A percentile compares a stretch with the other conserved stretches of the same genome.
These are phyloP conservation scores for Fusarium devonianum DNA, from an alignment of 2,329 filamentous ascomycete species.

Conservation along the genomic window DNA sequence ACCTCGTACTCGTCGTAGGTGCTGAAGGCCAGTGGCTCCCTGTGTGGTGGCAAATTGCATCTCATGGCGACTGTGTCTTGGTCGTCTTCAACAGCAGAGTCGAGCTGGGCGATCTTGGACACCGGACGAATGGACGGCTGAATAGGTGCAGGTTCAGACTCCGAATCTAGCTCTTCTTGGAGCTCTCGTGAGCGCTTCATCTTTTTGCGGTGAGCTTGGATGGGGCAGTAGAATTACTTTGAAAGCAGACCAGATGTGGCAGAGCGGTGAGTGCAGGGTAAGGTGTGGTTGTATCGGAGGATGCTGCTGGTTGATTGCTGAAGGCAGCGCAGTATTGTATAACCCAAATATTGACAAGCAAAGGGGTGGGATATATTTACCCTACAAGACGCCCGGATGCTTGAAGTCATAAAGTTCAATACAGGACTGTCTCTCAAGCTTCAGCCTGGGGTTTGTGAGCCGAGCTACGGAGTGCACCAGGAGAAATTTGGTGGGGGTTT, in stretches of 20 bases:
- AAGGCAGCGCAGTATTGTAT: not conserved
- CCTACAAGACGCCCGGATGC: too few relatives aligned
- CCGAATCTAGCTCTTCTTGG: conserved; percentile 54
- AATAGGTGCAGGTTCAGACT: conserved; percentile 33
- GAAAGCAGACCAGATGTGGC: conserved; percentile 22
- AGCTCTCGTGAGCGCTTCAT: conserved; percentile 72
- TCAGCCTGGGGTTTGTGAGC: conserved; percentile 9
- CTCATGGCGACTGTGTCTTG: conserved; percentile 64
- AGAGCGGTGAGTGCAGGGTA: conserved; percentile 36
- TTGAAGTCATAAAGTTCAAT: not conserved
- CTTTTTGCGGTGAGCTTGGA: conserved; percentile 45
- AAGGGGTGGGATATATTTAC: not conserved
- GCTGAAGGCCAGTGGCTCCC: conserved; percentile 71
- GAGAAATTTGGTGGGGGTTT: conserved; percentile 20
- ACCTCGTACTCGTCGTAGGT: conserved; percentile 84
- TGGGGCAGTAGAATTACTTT: conserved; percentile 41
- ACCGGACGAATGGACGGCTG: conserved; percentile 41
- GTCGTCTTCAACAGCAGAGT: conserved; percentile 50
- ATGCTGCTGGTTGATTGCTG: conserved; percentile 1
- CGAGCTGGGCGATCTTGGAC: conserved; percentile 68
- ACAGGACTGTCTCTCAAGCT: conserved; percentile 7
- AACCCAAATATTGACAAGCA: not conserved
- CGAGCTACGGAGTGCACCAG: not conserved
- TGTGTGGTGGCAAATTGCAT: conserved; percentile 84
- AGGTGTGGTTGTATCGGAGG: conserved; percentile 1